Conservation (phyloP, 257 asterid species). For the Capsicum chinense region DNA sequence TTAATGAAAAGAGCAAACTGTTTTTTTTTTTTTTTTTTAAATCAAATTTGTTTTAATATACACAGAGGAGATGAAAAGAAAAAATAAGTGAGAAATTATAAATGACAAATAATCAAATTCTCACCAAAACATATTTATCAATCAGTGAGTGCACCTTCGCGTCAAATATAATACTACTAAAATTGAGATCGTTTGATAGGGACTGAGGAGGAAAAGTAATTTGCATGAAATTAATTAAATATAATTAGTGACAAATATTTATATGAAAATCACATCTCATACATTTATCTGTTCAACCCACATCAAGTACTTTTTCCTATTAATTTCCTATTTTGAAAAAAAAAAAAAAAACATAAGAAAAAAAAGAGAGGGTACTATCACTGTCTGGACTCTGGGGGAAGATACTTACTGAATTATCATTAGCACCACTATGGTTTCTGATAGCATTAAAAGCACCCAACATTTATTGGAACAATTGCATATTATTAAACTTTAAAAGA, state of each 20-base stretch:
- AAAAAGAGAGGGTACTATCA: background rate
- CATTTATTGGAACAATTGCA: background rate
- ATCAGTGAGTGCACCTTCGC: background rate
- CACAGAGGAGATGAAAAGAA: too few species aligned
- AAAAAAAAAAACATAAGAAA: too few species aligned
- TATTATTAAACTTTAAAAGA: too few species aligned
- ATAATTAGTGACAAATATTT: background rate
- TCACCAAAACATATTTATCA: too few species aligned
- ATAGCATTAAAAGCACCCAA: background rate
- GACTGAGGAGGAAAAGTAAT: background rate
- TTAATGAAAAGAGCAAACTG: too few species aligned
- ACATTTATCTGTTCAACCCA: background rate
- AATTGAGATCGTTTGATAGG: background rate
- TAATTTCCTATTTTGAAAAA: background rate
- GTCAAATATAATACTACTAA: too few species aligned
- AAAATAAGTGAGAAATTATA: too few species aligned
- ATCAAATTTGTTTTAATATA: too few species aligned
- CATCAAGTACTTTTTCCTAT: background rate
- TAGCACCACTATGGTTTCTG: background rate
- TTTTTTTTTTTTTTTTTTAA: too few species aligned
- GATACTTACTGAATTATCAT: background rate
- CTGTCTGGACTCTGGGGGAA: background rate
- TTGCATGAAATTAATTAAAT: background rate
- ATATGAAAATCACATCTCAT: background rate
- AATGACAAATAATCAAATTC: too few species aligned